Conservation (phyloP, 306 rosid genomes). For the Rubus parviflorus region DNA sequence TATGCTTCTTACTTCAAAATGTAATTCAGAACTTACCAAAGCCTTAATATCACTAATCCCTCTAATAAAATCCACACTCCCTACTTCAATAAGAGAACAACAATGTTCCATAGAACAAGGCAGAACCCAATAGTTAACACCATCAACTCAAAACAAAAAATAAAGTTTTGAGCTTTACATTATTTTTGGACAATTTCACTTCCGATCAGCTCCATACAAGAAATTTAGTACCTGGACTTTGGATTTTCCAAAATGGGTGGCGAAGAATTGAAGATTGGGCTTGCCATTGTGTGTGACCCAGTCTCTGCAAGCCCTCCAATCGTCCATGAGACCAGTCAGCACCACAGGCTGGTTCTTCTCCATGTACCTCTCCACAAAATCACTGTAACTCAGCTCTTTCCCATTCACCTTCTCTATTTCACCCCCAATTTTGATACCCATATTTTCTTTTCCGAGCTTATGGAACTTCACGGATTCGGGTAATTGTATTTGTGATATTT, state of each 20-base stretch:
- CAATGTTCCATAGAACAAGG: neutral
- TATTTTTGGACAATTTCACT: neutral
- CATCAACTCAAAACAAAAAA: too few relatives aligned
- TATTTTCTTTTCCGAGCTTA: conserved; percentile 11
- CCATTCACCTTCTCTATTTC: conserved; percentile 71
- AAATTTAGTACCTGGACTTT: conserved; percentile 64
- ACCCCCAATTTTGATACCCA: conserved; percentile 59
- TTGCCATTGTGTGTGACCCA: conserved; percentile 58
- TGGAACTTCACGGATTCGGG: too few relatives aligned
- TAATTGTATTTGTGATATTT: too few relatives aligned
- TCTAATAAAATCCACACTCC: too few relatives aligned
- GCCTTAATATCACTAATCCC: too few relatives aligned
- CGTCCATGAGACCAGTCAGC: conserved; percentile 67
- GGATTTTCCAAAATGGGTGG: conserved; percentile 63
- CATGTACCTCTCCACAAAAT: conserved; percentile 64
- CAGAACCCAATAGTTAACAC: neutral
- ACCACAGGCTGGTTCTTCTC: conserved; percentile 75
- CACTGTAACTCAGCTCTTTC: conserved; percentile 57
- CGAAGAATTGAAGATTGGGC: conserved; percentile 67
- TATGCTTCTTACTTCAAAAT: neutral
- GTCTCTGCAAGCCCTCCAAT: conserved; percentile 78
- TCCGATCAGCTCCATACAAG: neutral
- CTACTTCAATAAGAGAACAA: neutral
- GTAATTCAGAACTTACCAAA: neutral
- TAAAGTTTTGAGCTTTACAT: neutral